These are phyloP conservation scores for Yarrowia galli DNA, from an alignment of 1,139 yeast genomes.

Conservation along the genomic window DNA sequence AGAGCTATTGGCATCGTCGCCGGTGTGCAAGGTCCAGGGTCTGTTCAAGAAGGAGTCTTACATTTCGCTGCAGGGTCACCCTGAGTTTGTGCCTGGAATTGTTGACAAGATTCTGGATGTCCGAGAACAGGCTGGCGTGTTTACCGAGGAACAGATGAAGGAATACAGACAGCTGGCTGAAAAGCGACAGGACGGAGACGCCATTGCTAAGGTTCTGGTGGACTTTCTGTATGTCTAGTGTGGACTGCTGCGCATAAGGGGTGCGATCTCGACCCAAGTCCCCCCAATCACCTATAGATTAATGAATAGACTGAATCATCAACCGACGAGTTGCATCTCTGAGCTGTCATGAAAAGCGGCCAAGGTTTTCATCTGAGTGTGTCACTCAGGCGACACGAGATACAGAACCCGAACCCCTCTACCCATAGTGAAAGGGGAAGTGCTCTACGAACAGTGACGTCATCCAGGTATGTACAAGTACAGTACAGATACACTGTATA, in stretches of 20 bases:
- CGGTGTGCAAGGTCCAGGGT: conserved; percentile 69
- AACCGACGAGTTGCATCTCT: no score
- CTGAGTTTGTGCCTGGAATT: conserved; percentile 62
- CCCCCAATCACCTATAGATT: not conserved
- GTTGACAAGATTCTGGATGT: conserved; percentile 34
- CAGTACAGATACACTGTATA: not conserved
- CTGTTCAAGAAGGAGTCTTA: conserved; percentile 58
- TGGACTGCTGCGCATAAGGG: no score
- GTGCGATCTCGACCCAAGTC: no score
- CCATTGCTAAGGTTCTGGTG: conserved; percentile 25
- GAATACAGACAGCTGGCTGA: conserved; percentile 3
- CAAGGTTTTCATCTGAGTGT: no score
- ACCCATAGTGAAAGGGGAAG: no score
- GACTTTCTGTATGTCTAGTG: conserved; percentile 5
- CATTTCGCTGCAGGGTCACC: conserved; percentile 87
- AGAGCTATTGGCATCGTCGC: conserved; percentile 55
- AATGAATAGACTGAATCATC: conserved; percentile 4
- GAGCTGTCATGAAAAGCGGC: no score
- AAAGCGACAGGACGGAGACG: conserved; percentile 33
- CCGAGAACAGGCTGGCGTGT: conserved; percentile 12
- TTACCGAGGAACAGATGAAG: conserved; percentile 16
- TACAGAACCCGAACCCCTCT: no score
- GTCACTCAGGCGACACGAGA: no score
- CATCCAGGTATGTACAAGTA: no score
- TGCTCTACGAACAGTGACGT: no score